A percentile compares a stretch with the other conserved stretches of the same genome.
phyloP scores from a whole-genome alignment of 2,329 filamentous ascomycete species.

The Sclerotinia sclerotiorum region DNA sequence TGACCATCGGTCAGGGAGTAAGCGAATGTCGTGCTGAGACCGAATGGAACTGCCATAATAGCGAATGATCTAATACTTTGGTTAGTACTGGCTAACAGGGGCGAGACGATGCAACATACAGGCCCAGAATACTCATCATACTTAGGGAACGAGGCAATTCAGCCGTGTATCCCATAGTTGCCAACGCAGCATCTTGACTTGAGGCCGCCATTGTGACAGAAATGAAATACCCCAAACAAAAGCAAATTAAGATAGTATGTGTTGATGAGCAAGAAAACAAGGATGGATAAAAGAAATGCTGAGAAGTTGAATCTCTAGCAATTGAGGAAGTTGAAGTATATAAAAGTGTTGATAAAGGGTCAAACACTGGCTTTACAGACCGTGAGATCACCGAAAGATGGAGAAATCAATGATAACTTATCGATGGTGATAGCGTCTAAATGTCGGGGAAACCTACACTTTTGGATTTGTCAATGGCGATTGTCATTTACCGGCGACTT shows the following conservation, averaged over 20 bases:
- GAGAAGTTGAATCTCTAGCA: slow-evolving; percentile 18
- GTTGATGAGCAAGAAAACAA: background rate
- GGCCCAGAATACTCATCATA: slow-evolving; percentile 68
- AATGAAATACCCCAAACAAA: background rate
- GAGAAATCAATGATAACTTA: slow-evolving; percentile 22
- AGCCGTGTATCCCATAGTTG: slow-evolving; percentile 60
- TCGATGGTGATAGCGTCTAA: slow-evolving; percentile 28
- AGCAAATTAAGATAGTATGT: background rate
- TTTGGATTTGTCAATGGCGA: slow-evolving; percentile 28
- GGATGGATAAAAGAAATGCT: background rate
- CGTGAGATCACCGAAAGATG: slow-evolving; percentile 27
- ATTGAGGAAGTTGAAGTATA: background rate
- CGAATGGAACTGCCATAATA: slow-evolving; percentile 61
- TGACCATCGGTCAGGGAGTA: slow-evolving; percentile 69
- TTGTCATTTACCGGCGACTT: slow-evolving; percentile 29
- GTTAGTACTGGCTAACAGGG: slow-evolving; percentile 24
- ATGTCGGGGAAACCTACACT: slow-evolving; percentile 24
- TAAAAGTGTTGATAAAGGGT: slow-evolving; percentile 8
- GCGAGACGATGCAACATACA: slow-evolving; percentile 33
- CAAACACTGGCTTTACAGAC: slow-evolving; percentile 24
- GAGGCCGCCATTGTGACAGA: slow-evolving; percentile 5
- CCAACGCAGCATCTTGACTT: slow-evolving; percentile 22
- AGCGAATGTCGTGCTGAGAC: slow-evolving; percentile 64
- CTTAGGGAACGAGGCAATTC: slow-evolving; percentile 66
- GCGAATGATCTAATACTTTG: slow-evolving; percentile 56